Evolutionary conservation across 2,329 filamentous ascomycete genomes (phyloP), one percentile per base, ranked within the genome.

Genomic region (Neofusicoccum laricinum): DNA sequence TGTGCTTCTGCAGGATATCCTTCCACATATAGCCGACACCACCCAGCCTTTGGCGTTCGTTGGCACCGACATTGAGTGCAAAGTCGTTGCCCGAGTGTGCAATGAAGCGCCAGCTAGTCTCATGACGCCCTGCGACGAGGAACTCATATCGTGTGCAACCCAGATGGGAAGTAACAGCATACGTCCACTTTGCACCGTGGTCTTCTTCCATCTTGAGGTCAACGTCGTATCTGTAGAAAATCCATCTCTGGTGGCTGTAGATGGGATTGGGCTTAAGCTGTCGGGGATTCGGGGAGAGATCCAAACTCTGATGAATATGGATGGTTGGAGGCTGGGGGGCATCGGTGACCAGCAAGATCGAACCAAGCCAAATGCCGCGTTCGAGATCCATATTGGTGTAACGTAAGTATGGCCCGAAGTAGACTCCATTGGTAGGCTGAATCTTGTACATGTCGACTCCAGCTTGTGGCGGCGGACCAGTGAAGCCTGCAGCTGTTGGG

Each of bases 101-200:
- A 70, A 98, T 90, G 75, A 98, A 98, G 25, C 94, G 89, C 95
- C 95, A 99, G 72, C 90, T 93, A 0, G 88, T 92, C 79, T 99
- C 95, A 68, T 92, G 83, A 65, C 92, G 89, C 6, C 94, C 94
- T 19, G 95, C 95, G 17, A 99, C 91, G 19, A 97, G 84, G 76
- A 99, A 99, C 73, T 99, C 95, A 76, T 98, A 99, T 30, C 95
- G 87, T n/a, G 95, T 98, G 79, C 95, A 99, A 38, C 95, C 95
- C 19, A 98, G 83, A 72, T 98, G 93, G 1, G 95, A 98, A 0
- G 95, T 99, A 59, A 99, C 93, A 1, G 95, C 95, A 73, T 99
- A 99, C 0, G 95, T 99, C 95, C 95, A 99, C 73, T 95, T 90
- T 0, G 92, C 90, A 34, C 87, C 85, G 30, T 83, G 85, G 15